phyloP scores from a whole-genome alignment of 129 eudicot genomes.

The Ambrosia artemisiifolia region DNA sequence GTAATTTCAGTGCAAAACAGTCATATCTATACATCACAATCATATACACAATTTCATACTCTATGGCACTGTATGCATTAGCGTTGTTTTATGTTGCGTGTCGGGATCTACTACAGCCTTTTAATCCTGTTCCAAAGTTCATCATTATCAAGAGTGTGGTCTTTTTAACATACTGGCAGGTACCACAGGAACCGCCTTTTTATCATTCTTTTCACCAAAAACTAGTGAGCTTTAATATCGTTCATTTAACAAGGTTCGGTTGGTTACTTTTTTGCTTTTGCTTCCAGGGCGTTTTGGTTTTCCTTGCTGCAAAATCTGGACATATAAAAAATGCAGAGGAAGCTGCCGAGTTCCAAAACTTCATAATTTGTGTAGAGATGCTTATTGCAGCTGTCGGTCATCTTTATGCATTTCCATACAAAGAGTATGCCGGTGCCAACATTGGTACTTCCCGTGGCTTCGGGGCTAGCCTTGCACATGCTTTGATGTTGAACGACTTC shows the following conservation, averaged over 20 bases:
- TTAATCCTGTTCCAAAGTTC: slow-evolving; percentile 95
- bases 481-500: slow-evolving; percentile 81
- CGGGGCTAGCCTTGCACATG: slow-evolving; percentile 85
- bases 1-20: slow-evolving; percentile 79
- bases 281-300: slow-evolving; percentile 87
- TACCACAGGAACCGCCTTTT: slow-evolving; percentile 8
- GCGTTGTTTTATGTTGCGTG: slow-evolving; percentile 95
- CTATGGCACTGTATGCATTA: slow-evolving; percentile 84
- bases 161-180: slow-evolving; percentile 98
- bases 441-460: slow-evolving; percentile 71
- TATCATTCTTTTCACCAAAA: background rate
- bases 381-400: slow-evolving; percentile 96
- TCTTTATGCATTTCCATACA: slow-evolving; percentile 93
- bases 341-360: slow-evolving; percentile 90
- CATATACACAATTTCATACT: slow-evolving; percentile 85
- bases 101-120: slow-evolving; percentile 87
- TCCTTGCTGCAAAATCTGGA: slow-evolving; percentile 90
- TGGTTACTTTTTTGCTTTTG: background rate
- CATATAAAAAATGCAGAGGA: slow-evolving; percentile 74
- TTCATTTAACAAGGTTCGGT: background rate
- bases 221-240: background rate
- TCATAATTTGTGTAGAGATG: slow-evolving; percentile 92
- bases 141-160: slow-evolving; percentile 89
- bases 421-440: slow-evolving; percentile 98
- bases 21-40: slow-evolving; percentile 91